A percentile compares a stretch with the other conserved stretches of the same genome.
These are phyloP conservation scores for Urostyla sp. DNA, from an alignment of 73 alveolate species.

Conservation along the genomic window DNA sequence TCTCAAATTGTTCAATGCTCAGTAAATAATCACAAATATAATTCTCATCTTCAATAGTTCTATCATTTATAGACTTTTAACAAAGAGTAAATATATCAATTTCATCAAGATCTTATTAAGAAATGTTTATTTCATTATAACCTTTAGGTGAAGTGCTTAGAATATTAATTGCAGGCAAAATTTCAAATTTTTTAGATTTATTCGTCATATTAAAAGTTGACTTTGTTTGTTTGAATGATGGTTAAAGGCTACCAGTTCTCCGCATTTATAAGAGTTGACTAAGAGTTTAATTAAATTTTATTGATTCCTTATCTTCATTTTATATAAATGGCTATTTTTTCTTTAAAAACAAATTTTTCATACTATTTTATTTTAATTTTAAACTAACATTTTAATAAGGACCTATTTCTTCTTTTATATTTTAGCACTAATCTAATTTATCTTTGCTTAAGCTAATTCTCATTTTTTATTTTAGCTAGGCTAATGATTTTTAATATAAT, in stretches of 20 bases:
- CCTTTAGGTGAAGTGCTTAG: neutral
- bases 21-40: conserved; percentile 1
- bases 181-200: neutral
- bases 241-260: neutral
- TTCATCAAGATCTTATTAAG: neutral
- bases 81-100: neutral
- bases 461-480: too few species aligned
- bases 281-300: too few species aligned
- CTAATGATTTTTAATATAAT: too few species aligned
- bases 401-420: too few species aligned
- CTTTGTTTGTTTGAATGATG: neutral
- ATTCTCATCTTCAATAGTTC: neutral
- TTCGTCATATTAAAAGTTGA: neutral
- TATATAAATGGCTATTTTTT: too few species aligned
- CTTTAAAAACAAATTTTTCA: neutral
- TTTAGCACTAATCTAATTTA: too few species aligned
- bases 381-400: conserved; percentile 23
- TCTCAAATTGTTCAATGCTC: neutral
- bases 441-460: too few species aligned
- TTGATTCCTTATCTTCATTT: too few species aligned
- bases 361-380: conserved; percentile 14
- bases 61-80: neutral
- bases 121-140: neutral
- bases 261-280: too few species aligned
- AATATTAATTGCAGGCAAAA: neutral